Percentiles rank a stretch among this genome's conserved stretches.
These are phyloP conservation scores for Metschnikowia reukaufii DNA, from an alignment of 805 yeast genomes.

Conservation along the genomic window DNA sequence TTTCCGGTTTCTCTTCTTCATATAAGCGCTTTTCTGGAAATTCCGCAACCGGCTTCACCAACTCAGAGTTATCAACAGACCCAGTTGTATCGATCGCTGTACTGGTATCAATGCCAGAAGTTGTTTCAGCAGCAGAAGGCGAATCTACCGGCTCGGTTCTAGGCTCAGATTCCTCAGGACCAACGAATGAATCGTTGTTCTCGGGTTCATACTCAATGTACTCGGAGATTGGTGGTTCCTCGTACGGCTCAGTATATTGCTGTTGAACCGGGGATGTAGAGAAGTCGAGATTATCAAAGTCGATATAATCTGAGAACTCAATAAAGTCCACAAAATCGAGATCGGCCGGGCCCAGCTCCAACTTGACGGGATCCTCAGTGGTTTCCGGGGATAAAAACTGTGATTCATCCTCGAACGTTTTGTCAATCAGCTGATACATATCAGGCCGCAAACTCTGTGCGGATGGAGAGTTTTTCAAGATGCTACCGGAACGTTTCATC, in stretches of 20 bases:
- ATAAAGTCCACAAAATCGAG: constrained; percentile 31
- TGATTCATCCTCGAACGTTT: background rate
- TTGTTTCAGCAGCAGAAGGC: background rate
- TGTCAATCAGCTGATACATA: constrained; percentile 9
- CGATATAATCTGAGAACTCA: constrained; percentile 43
- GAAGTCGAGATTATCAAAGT: constrained; percentile 38
- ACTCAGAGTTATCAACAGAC: background rate
- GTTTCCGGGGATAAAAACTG: background rate
- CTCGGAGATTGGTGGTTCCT: background rate
- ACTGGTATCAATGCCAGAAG: constrained; percentile 4
- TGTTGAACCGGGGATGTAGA: constrained; percentile 11
- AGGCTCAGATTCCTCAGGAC: background rate
- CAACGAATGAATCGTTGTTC: background rate
- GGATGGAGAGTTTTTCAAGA: constrained; percentile 37
- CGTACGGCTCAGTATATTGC: background rate
- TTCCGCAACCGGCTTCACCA: background rate
- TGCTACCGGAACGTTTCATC: constrained; percentile 37
- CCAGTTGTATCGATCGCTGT: constrained; percentile 8
- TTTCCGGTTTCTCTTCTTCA: background rate
- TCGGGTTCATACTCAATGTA: constrained; percentile 4
- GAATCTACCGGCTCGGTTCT: background rate
- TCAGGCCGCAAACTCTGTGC: constrained; percentile 21
- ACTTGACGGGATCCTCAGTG: background rate
- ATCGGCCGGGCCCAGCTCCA: background rate
- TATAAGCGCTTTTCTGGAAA: too few species aligned